Percentiles rank a stretch among this genome's conserved stretches.
Conservation (phyloP, 1,139 yeast genomes). For the Lodderomyces metapsilosis region DNA sequence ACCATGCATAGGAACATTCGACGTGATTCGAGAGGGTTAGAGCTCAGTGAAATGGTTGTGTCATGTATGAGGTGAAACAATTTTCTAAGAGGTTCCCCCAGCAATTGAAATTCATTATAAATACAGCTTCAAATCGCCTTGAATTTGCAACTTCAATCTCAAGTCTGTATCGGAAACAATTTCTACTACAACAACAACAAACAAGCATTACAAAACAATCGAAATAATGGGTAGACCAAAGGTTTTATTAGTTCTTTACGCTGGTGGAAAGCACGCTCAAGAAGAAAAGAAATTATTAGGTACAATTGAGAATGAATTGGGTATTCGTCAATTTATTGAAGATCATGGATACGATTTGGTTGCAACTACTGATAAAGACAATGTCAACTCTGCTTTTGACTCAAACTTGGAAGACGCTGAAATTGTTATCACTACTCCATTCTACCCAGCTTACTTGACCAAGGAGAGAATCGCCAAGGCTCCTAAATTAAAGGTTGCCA, state of each 20-base stretch:
- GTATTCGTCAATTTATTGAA: constrained; percentile 65
- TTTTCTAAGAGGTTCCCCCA: too few relatives aligned
- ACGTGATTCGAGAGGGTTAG: too few relatives aligned
- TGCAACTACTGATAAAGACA: constrained; percentile 66
- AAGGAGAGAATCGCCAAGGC: constrained; percentile 67
- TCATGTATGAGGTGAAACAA: too few relatives aligned
- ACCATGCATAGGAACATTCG: too few relatives aligned
- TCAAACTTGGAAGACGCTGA: constrained; percentile 43
- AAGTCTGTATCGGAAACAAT: not conserved
- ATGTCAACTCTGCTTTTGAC: constrained; percentile 10
- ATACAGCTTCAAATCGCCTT: not conserved
- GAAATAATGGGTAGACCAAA: constrained; percentile 26
- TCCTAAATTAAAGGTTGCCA: constrained; percentile 66
- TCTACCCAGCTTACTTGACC: constrained; percentile 78
- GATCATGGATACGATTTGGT: constrained; percentile 65
- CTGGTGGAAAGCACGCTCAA: constrained; percentile 55
- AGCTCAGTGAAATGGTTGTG: too few relatives aligned
- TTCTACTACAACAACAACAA: not conserved
- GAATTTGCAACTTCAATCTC: not conserved
- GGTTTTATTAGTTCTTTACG: constrained; percentile 56
- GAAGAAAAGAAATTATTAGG: constrained; percentile 66
- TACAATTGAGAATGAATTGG: constrained; percentile 73
- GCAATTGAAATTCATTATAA: not conserved
- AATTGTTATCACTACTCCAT: constrained; percentile 77
- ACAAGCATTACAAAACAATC: not conserved